Conservation (phyloP, 108 stramenopile genomes). For the Stephanodiscus triporus region DNA sequence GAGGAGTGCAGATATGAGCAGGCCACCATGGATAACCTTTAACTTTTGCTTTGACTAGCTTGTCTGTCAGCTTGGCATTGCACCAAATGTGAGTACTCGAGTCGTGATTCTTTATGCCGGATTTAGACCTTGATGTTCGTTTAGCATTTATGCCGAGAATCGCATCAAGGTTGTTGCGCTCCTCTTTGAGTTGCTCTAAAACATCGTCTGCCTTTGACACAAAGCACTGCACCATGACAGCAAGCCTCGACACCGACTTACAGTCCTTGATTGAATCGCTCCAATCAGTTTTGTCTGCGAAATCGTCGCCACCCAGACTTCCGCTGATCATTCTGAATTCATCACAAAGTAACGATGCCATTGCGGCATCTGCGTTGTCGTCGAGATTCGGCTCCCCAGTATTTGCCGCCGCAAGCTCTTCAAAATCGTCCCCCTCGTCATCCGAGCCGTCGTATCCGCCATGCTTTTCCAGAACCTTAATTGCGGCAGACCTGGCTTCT, state of each 20-base stretch:
- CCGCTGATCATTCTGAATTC: conserved; percentile 75
- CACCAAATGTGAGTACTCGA: conserved; percentile 73
- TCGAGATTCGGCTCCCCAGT: conserved; percentile 34
- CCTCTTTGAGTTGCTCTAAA: conserved; percentile 63
- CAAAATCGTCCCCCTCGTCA: conserved; percentile 67
- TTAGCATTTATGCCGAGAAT: conserved; percentile 38
- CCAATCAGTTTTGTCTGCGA: conserved; percentile 77
- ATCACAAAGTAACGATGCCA: conserved; percentile 62
- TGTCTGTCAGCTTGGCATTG: conserved; percentile 63
- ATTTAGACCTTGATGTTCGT: conserved; percentile 35
- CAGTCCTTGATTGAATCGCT: conserved; percentile 68
- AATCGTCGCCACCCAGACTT: conserved; percentile 72
- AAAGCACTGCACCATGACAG: conserved; percentile 61
- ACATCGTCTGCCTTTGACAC: conserved; percentile 46
- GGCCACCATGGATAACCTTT: conserved; percentile 86
- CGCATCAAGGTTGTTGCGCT: conserved; percentile 51
- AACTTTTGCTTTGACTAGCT: conserved; percentile 75
- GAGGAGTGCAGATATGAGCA: conserved; percentile 65
- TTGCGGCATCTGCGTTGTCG: conserved; percentile 35
- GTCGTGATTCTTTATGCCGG: conserved; percentile 38
- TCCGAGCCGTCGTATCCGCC: conserved; percentile 67
- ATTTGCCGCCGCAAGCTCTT: conserved; percentile 48
- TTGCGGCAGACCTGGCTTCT: conserved; percentile 65
- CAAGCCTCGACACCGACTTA: conserved; percentile 74
- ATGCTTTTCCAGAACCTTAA: conserved; percentile 65